Base-by-base conservation (phyloP, 2,329 filamentous ascomycete genomes). In the Didymella segeticola region DNA sequence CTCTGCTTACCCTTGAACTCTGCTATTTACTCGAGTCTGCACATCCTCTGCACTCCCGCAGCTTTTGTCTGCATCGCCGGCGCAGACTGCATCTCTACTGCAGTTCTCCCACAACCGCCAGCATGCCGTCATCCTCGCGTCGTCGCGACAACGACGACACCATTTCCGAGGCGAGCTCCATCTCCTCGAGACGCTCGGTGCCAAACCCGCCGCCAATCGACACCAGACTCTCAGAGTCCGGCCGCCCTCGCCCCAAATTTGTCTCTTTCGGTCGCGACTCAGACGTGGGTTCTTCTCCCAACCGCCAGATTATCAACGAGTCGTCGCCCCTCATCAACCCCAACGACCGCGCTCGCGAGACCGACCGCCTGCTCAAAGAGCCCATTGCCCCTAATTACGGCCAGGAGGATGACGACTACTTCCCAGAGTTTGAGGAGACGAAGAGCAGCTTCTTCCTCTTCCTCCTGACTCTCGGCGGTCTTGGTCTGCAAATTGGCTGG, bases 401-500 rank as follows among this genome's bases (percentile, higher is more conserved):
- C 17, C 70, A 77, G 20, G 71, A 75, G 57, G 70, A 74, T 60
- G 78, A 79, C 64, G 72, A 78, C 38, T 74, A 75, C 36, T 67
- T 69, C 39, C 71, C 78, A 5, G 78, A 82, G 57, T 75, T 77
- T 14, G 79, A 91, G 66, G 81, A 84, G 56, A 88, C 89, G 20
- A 96, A 93, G 81, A 93, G 89, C 74, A 79, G 87, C 38, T 91
- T 88, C 86, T 96, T 96, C 75, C 80, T 98, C 66, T 84, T 96
- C 62, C 79, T 96, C 58, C 79, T 98, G 74, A 96, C 93, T 6
- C 81, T 97, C 57, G 87, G 90, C 70, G 90, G 96, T 63, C 91
- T 91, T 56, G 93, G 85, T 20, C 80, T 98, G 58, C 93, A 98
- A 77, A 89, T 98, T 63, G 92, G 93, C 23, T 98, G 93, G 93